Conservation (phyloP, 1,284 basidiomycete genomes). For the Cystobasidium sp. region DNA sequence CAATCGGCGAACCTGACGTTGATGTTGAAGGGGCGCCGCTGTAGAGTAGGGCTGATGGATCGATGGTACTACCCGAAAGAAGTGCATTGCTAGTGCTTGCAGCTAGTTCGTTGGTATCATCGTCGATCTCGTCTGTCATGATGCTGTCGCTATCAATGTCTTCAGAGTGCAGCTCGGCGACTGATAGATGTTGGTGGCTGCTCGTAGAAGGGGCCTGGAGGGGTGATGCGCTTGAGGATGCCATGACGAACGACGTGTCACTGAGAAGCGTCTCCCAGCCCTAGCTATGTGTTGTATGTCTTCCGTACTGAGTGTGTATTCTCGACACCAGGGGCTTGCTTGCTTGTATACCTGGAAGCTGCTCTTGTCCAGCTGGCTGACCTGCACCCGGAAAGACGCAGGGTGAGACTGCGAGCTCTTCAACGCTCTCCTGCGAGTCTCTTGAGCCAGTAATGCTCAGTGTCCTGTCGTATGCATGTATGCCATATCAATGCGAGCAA, state of each 20-base stretch:
- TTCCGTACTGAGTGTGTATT: too few relatives aligned
- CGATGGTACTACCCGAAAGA: conserved; percentile 2
- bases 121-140: conserved; percentile 42
- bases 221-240: background rate
- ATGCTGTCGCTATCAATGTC: conserved; percentile 34
- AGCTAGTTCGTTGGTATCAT: background rate
- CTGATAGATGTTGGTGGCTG: background rate
- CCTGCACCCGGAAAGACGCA: too few relatives aligned
- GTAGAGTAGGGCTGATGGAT: conserved; percentile 11
- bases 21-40: background rate
- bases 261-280: background rate
- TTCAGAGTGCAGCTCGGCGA: conserved; percentile 3
- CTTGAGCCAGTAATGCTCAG: too few relatives aligned
- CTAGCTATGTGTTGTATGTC: background rate
- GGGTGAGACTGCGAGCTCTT: too few relatives aligned
- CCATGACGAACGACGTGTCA: background rate
- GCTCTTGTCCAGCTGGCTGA: too few relatives aligned
- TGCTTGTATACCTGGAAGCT: too few relatives aligned
- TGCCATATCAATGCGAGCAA: too few relatives aligned
- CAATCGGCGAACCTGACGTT: conserved; percentile 1
- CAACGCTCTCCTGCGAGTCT: too few relatives aligned
- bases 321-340: too few relatives aligned
- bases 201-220: background rate
- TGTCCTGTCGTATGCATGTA: too few relatives aligned
- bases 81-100: background rate